phyloP scores from a whole-genome alignment of 495 filamentous ascomycete genomes.

The Penicillium paxilli region DNA sequence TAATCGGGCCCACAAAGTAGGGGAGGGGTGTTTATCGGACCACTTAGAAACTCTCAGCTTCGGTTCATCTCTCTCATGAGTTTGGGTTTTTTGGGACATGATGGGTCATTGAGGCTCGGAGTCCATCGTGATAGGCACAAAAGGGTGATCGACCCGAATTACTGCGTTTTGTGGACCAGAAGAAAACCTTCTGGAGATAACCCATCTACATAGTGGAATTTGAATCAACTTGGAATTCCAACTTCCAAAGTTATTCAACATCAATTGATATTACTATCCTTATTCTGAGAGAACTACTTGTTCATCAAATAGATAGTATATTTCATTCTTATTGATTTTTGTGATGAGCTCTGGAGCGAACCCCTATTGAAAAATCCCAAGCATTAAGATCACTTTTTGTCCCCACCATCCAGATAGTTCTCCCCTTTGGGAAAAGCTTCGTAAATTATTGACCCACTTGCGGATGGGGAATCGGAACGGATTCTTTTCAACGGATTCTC shows the following conservation, averaged over 20 bases:
- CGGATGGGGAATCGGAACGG: too few species aligned
- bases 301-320: too few species aligned
- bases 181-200: not conserved
- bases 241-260: too few species aligned
- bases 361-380: too few species aligned
- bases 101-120: not conserved
- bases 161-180: not conserved
- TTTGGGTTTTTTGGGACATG: not conserved
- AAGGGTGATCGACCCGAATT: not conserved
- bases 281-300: too few species aligned
- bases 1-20: not conserved
- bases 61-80: not conserved
- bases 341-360: too few species aligned
- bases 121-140: not conserved
- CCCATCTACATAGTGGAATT: not conserved
- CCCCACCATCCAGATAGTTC: not conserved
- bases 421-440: not conserved
- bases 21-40: not conserved
- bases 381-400: not conserved
- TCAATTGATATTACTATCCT: too few species aligned
- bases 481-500: too few species aligned
- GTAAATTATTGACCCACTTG: not conserved
- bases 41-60: not conserved
- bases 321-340: too few species aligned
- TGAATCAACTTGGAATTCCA: too few species aligned